These are phyloP conservation scores for Nitzschia putrida DNA, from an alignment of 108 stramenopile species.

Conservation along the genomic window DNA sequence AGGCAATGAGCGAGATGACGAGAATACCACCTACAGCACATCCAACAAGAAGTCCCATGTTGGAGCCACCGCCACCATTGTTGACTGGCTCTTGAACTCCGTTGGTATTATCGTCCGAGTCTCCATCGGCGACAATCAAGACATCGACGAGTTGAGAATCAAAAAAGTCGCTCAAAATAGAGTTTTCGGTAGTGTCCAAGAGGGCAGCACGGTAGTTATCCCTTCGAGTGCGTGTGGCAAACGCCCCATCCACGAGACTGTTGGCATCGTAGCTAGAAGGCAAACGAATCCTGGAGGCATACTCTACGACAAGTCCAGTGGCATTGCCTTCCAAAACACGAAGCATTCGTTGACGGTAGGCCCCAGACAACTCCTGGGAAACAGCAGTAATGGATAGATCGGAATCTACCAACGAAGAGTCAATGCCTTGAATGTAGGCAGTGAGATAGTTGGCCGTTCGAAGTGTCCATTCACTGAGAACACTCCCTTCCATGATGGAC, in stretches of 20 bases:
- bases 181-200: not conserved
- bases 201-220: not conserved
- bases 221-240: slow-evolving; percentile 9
- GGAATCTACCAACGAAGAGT: not conserved
- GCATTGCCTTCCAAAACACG: not conserved
- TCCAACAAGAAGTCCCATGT: not conserved
- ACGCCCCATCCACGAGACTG: slow-evolving; percentile 15
- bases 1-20: not conserved
- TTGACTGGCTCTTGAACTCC: not conserved
- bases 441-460: not conserved
- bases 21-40: not conserved
- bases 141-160: not conserved
- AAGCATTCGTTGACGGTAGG: not conserved
- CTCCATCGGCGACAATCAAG: not conserved
- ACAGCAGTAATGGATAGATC: not conserved
- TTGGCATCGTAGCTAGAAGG: slow-evolving; percentile 6
- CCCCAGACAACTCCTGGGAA: not conserved
- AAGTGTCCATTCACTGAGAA: not conserved
- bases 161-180: slow-evolving; percentile 3
- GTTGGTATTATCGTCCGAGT: not conserved
- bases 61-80: not conserved
- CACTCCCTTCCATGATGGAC: not conserved
- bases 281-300: not conserved
- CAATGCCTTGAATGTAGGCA: slow-evolving; percentile 6
- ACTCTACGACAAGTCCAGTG: not conserved